A percentile compares a stretch with the other conserved stretches of the same genome.
Conservation (phyloP, 441 rosid species). For the Hura crepitans region DNA sequence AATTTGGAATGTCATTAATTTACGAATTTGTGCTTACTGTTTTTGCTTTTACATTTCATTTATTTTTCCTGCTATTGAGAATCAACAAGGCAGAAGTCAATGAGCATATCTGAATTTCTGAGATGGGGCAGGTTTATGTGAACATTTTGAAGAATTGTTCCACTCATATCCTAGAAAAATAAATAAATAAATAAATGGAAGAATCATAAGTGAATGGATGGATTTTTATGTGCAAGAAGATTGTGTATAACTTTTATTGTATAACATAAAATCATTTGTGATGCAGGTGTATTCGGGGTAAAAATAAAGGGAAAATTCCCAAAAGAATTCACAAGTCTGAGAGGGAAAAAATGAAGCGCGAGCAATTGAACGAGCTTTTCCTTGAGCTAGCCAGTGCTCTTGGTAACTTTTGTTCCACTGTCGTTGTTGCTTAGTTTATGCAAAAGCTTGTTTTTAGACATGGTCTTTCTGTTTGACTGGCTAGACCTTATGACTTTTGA, state of each 20-base stretch:
- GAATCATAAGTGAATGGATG: not conserved
- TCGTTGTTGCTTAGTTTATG: not conserved
- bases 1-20: too few species aligned
- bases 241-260: not conserved
- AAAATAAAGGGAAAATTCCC: constrained; percentile 54
- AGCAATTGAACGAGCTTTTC: constrained; percentile 86
- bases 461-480: constrained; percentile 12
- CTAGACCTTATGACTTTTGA: not conserved
- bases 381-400: constrained; percentile 65
- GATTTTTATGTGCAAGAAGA: not conserved
- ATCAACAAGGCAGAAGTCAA: not conserved
- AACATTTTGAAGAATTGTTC: not conserved
- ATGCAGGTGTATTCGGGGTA: constrained; percentile 45
- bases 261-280: constrained; percentile 15
- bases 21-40: not conserved
- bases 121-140: not conserved
- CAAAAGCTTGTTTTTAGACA: not conserved
- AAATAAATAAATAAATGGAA: not conserved
- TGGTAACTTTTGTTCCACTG: constrained; percentile 43
- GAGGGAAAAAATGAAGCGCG: constrained; percentile 93
- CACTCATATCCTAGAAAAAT: not conserved
- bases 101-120: constrained; percentile 7
- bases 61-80: not conserved
- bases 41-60: not conserved
- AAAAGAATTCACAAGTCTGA: constrained; percentile 80